Evolutionary conservation across 768 basidiomycete genomes (phyloP).

Genomic region (Daedaleopsis nitida): DNA sequence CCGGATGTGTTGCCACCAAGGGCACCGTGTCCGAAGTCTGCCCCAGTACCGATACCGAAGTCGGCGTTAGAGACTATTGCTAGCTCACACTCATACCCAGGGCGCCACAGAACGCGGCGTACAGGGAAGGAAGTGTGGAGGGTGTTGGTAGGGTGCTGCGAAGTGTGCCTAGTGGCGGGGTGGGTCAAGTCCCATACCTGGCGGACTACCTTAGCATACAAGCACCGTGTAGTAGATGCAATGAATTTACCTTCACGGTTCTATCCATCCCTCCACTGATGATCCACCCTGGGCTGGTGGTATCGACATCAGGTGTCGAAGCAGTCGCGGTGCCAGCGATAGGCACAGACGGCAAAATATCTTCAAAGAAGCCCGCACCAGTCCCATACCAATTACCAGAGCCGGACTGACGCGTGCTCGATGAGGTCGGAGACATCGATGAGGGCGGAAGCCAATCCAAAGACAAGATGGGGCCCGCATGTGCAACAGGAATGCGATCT

Average conservation of each 20-base stretch:
- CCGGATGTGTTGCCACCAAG: conserved; percentile 5
- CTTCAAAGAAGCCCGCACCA: conserved; percentile 23
- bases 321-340: conserved; percentile 1
- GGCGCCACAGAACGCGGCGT: conserved; percentile 76
- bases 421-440: conserved; percentile 11
- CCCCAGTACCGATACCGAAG: conserved; percentile 45
- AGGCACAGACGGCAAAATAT: conserved; percentile 20
- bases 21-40: conserved; percentile 18
- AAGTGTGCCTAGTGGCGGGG: conserved; percentile 50
- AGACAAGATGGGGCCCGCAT: conserved; percentile 68
- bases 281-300: conserved; percentile 62
- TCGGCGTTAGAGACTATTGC: conserved; percentile 71
- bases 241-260: conserved; percentile 62
- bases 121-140: conserved; percentile 77
- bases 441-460: conserved; percentile 67
- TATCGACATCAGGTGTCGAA: conserved; percentile 15
- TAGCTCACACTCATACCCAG: conserved; percentile 73
- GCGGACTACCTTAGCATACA: not conserved
- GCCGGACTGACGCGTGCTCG: conserved; percentile 11
- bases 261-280: conserved; percentile 80
- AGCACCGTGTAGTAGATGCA: not conserved
- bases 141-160: conserved; percentile 65
- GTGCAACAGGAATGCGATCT: conserved; percentile 74
- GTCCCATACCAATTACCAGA: conserved; percentile 26
- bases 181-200: conserved; percentile 75